Conservation (phyloP, 2,329 filamentous ascomycete species). For the Phyllosticta paracitricarpa region DNA sequence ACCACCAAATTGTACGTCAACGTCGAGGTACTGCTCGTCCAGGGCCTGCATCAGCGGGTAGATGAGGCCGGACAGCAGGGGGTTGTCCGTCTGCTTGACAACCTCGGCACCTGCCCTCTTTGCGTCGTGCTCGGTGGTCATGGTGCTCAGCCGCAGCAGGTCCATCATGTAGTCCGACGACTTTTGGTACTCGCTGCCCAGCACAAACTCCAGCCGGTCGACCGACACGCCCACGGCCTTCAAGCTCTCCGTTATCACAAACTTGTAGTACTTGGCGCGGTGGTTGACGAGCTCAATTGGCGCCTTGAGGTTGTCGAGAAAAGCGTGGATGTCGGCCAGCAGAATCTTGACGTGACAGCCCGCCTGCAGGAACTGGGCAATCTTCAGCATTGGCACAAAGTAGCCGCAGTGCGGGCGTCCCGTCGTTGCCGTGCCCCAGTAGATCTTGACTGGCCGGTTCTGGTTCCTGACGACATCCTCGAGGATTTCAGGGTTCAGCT, state of each 20-base stretch:
- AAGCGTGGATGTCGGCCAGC: slow-evolving; percentile 55
- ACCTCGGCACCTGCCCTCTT: slow-evolving; percentile 88
- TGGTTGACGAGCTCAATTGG: slow-evolving; percentile 78
- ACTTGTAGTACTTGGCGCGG: slow-evolving; percentile 75
- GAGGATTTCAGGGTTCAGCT: slow-evolving; percentile 76
- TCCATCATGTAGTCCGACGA: slow-evolving; percentile 70
- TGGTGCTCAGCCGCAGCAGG: slow-evolving; percentile 62
- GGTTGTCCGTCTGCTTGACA: slow-evolving; percentile 81
- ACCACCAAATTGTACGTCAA: slow-evolving; percentile 75
- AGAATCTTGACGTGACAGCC: slow-evolving; percentile 75
- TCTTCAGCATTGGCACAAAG: slow-evolving; percentile 80
- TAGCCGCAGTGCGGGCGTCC: slow-evolving; percentile 86
- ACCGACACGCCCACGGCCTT: slow-evolving; percentile 69
- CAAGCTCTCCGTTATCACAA: slow-evolving; percentile 63
- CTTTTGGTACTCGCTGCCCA: slow-evolving; percentile 74
- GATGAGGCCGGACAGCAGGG: slow-evolving; percentile 61
- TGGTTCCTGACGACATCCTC: slow-evolving; percentile 59
- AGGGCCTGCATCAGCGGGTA: slow-evolving; percentile 85
- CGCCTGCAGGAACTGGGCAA: slow-evolving; percentile 76
- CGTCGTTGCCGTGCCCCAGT: slow-evolving; percentile 83
- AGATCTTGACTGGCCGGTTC: slow-evolving; percentile 63
- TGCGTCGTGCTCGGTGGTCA: slow-evolving; percentile 69
- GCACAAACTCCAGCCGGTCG: slow-evolving; percentile 70
- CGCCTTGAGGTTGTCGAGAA: slow-evolving; percentile 76
- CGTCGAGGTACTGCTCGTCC: slow-evolving; percentile 72